Conservation (phyloP, 2,329 filamentous ascomycete genomes). For the Incumbomyces delicatus region DNA sequence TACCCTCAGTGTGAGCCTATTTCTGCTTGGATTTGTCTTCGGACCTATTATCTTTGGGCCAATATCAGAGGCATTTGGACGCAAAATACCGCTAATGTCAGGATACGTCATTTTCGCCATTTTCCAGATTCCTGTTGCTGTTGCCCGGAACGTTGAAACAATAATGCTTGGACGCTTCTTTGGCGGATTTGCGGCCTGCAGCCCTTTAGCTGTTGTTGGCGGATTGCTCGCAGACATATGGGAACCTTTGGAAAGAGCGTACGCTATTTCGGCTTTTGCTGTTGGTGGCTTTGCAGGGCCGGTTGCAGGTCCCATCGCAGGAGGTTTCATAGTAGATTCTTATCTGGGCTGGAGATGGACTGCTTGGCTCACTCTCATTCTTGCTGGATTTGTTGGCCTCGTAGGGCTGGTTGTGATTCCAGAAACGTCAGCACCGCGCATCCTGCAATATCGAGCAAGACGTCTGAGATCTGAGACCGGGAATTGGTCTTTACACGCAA, state of each 20-base stretch:
- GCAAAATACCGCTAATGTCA: slow-evolving; percentile 39
- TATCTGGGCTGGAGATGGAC: slow-evolving; percentile 50
- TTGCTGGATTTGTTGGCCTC: slow-evolving; percentile 32
- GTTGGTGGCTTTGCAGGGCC: slow-evolving; percentile 42
- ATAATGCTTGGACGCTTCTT: slow-evolving; percentile 48
- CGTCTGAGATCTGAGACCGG: slow-evolving; percentile 39
- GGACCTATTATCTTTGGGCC: slow-evolving; percentile 36
- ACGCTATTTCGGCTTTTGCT: slow-evolving; percentile 37
- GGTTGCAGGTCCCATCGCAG: slow-evolving; percentile 39
- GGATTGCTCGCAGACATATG: slow-evolving; percentile 43
- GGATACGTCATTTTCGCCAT: slow-evolving; percentile 42
- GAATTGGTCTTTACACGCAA: slow-evolving; percentile 39
- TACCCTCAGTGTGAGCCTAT: slow-evolving; percentile 40
- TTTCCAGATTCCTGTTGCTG: slow-evolving; percentile 47
- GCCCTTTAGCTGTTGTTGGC: slow-evolving; percentile 42
- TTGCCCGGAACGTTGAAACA: slow-evolving; percentile 44
- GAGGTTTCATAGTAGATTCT: slow-evolving; percentile 40
- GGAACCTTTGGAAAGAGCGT: slow-evolving; percentile 37
- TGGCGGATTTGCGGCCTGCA: slow-evolving; percentile 42
- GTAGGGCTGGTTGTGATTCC: slow-evolving; percentile 39
- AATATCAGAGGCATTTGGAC: slow-evolving; percentile 41
- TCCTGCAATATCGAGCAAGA: slow-evolving; percentile 41
- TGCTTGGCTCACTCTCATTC: slow-evolving; percentile 45
- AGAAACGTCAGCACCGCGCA: slow-evolving; percentile 41
- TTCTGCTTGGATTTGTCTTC: slow-evolving; percentile 36